Evolutionary conservation across 768 basidiomycete genomes (phyloP), one percentile per base, ranked within the genome.

Genomic region (Pulveroboletus sp.): DNA sequence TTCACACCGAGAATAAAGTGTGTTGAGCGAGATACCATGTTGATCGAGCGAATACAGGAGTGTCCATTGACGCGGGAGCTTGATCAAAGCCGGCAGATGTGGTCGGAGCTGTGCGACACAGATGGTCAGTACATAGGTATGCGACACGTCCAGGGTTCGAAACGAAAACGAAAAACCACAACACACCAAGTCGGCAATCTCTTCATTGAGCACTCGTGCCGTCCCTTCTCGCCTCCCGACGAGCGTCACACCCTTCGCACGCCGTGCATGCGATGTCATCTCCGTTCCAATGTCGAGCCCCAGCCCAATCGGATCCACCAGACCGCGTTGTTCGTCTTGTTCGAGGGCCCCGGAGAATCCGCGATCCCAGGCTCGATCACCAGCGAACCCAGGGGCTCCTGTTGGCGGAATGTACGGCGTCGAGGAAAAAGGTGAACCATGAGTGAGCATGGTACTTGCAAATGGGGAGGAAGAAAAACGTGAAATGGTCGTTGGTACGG

Each of bases 21-120:
- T 96, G 39, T 86, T 83, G 13, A 97, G 75, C 11, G 92, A 94
- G 39, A 94, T 93, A 0, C 95, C 95, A 57, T 98, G 89, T 60
- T 96, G 93, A 61, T 98, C 95, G 15, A 96, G 76, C 14, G 91
- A 93, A 70, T 94, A 93, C 6, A 93, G 69, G 0, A 94, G 77
- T 1, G 78, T 77, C 93, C 93, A 95, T 27, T 75, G 70, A 7
- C 75, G 73, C 0, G 84, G 76, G 15, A 94, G 78, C 5, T 86
- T 83, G 2, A 80, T 73, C 6, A 93, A 77, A 0, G 89, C 82
- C 0, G 91, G 86, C 1, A 94, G 75, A 50, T 82, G 73, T 1
- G 81, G 68, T 0, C 89, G 84, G 24, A 93, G 71, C 89, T 92
- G 14, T 43, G 30, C 30, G 24, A 5, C 13, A 10, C 15, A 3